phyloP scores from a whole-genome alignment of 2,329 filamentous ascomycete species.

The Ceratocystis colombiana region DNA sequence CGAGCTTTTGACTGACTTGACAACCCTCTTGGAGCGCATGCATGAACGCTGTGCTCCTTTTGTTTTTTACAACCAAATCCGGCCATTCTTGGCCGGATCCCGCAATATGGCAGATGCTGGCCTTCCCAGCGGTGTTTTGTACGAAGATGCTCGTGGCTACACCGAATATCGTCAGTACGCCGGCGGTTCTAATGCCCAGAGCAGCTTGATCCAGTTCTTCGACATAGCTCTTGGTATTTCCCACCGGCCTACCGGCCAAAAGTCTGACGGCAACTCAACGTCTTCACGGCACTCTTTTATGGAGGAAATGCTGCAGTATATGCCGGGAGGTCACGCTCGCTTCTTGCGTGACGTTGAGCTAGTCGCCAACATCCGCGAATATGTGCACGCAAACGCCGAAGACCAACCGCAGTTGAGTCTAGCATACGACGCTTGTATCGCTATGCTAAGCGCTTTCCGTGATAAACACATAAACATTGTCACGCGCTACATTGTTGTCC shows the following conservation, averaged over 20 bases:
- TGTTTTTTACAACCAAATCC: constrained; percentile 90
- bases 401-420: constrained; percentile 57
- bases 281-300: constrained; percentile 74
- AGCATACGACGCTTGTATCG: constrained; percentile 84
- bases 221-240: constrained; percentile 83
- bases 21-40: constrained; percentile 70
- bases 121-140: constrained; percentile 74
- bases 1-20: constrained; percentile 78
- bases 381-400: constrained; percentile 51
- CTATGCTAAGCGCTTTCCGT: constrained; percentile 57
- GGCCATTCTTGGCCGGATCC: constrained; percentile 90
- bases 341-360: constrained; percentile 72
- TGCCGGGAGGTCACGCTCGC: constrained; percentile 84
- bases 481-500: constrained; percentile 86
- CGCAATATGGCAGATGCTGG: constrained; percentile 97
- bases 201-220: constrained; percentile 94
- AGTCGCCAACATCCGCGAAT: constrained; percentile 80
- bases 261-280: constrained; percentile 34
- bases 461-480: constrained; percentile 97
- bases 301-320: constrained; percentile 91
- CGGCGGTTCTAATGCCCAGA: constrained; percentile 93
- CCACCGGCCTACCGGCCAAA: constrained; percentile 76
- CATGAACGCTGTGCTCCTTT: constrained; percentile 91
- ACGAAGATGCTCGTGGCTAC: constrained; percentile 65
- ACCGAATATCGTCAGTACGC: constrained; percentile 72